phyloP scores from a whole-genome alignment of 257 asterid genomes.

The Catharanthus roseus region DNA sequence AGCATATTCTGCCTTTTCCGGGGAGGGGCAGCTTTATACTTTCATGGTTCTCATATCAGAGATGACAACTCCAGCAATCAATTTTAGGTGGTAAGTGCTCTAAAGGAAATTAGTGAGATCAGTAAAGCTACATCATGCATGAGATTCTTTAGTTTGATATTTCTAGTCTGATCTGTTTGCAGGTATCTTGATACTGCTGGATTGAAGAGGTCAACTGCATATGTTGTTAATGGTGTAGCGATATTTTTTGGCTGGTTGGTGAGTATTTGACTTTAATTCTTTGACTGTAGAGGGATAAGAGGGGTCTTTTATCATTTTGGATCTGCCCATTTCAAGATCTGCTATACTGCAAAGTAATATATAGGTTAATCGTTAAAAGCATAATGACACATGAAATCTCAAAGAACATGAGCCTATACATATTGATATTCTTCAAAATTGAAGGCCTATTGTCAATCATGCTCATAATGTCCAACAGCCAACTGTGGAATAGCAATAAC shows the following conservation, averaged over 20 bases:
- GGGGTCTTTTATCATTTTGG: neutral
- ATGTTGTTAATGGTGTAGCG: slow-evolving; percentile 66
- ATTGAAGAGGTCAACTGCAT: slow-evolving; percentile 70
- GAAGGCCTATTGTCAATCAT: neutral
- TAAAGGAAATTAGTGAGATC: neutral
- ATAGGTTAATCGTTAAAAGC: too few species aligned
- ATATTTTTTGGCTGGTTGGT: slow-evolving; percentile 94
- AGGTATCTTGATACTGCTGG: slow-evolving; percentile 93
- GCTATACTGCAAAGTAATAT: neutral
- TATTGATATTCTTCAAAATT: neutral
- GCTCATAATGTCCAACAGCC: neutral
- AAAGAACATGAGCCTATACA: neutral
- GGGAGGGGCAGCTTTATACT: slow-evolving; percentile 97
- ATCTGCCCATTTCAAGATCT: neutral
- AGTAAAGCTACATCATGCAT: slow-evolving; percentile 4
- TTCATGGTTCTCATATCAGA: slow-evolving; percentile 97
- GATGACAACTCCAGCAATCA: slow-evolving; percentile 89
- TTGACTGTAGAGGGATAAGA: neutral
- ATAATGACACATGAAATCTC: neutral
- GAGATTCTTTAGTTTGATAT: slow-evolving; percentile 19
- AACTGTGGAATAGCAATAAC: neutral
- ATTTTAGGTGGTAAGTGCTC: slow-evolving; percentile 74
- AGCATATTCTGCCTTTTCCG: slow-evolving; percentile 75
- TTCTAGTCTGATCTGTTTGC: slow-evolving; percentile 22
- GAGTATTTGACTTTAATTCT: slow-evolving; percentile 21